Evolutionary conservation across 352 stramenopile genomes (phyloP).

Genomic region (Phytophthora ohioensis): DNA sequence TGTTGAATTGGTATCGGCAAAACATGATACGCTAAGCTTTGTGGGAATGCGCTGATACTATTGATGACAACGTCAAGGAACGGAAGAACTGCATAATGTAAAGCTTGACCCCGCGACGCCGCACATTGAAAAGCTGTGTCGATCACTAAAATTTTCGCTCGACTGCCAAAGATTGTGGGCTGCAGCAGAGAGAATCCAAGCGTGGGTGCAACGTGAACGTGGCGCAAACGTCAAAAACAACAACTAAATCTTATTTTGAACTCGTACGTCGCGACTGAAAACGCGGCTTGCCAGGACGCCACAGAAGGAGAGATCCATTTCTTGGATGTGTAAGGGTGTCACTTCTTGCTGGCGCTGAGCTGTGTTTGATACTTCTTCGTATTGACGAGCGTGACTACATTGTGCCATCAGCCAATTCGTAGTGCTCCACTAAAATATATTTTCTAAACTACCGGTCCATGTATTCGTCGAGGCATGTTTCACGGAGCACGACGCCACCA

Average conservation of each 20-base stretch:
- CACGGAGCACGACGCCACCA: too few species aligned
- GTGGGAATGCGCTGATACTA: too few species aligned
- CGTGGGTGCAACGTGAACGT: background rate
- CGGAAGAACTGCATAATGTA: background rate
- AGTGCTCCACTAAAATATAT: too few species aligned
- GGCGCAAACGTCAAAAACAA: background rate
- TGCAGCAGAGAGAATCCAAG: background rate
- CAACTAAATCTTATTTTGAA: background rate
- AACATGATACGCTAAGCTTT: too few species aligned
- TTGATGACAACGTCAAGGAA: background rate
- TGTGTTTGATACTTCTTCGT: too few species aligned
- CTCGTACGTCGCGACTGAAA: background rate
- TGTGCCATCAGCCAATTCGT: too few species aligned
- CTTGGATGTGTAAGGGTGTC: too few species aligned
- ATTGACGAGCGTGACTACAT: too few species aligned
- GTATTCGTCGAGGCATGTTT: too few species aligned
- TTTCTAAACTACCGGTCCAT: too few species aligned
- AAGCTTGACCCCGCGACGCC: background rate
- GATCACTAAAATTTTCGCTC: background rate
- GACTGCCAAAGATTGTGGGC: background rate
- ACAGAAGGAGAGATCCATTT: background rate
- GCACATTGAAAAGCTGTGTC: background rate
- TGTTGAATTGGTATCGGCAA: too few species aligned
- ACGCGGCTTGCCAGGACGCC: background rate
- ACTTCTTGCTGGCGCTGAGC: too few species aligned